Base-by-base conservation (phyloP, 2,329 filamentous ascomycete species). In the Phyllosticta ampelicida region DNA sequence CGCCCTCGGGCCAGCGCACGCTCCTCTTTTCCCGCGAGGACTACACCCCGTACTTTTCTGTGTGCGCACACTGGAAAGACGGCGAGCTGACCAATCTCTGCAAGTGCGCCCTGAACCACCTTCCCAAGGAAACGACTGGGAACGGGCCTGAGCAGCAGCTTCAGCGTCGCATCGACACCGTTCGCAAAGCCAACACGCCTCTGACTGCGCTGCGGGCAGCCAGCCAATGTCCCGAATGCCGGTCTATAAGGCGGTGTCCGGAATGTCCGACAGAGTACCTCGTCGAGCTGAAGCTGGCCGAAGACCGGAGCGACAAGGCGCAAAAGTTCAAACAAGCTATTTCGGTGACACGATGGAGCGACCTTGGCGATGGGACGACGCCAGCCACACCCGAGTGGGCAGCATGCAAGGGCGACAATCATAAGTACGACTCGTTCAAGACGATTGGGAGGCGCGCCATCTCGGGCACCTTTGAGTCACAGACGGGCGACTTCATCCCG, bases 251-350 rank as follows among this genome's bases (percentile, higher is more conserved):
- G 3, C 73, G 82, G 29, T 86, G 82, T 67, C 80, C 82, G 0
- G 77, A 81, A 56, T 86, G 82, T 66, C 81, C 82, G 1, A 80
- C 80, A 0, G 82, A 86, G 64, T 85, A 85, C 61, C 69, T 85
- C 10, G 74, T 84, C 53, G 82, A 85, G 65, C 66, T 85, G 6
- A 82, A 80, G 61, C 71, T 85, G 60, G 73, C 78, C 1, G 82
- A 86, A 67, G 81, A 85, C 61, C 75, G 71, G 52, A 67, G 65
- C 26, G 73, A 79, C 63, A 66, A 73, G 6, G 61, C 70, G 44
- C 64, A 72, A 10, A 68, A 72, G 2, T 86, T 86, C 68, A 83
- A 80, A 63, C 81, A 85, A 59, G 77, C 79, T 1, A 76, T 86
- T 56, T 75, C 82, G 4, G 78, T 84, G 4, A 85, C 82, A 8